Percentiles rank a stretch among this genome's conserved stretches.
Conservation (phyloP, 140 eudicot genomes). For the Ambrosia hybrid region DNA sequence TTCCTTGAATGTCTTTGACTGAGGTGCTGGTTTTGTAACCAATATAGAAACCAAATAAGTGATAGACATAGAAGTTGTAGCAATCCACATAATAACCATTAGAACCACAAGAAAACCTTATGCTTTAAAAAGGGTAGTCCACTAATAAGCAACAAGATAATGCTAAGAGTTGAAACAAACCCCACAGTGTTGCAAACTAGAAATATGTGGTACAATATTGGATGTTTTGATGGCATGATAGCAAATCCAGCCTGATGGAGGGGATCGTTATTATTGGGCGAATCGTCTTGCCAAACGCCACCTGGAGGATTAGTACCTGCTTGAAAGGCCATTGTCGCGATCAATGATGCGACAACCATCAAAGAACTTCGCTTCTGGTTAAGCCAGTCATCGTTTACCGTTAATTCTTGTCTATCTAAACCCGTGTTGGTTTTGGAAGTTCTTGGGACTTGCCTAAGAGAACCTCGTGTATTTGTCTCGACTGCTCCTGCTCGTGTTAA, state of each 20-base stretch:
- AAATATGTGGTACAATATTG: conserved; percentile 24
- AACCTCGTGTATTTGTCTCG: conserved; percentile 15
- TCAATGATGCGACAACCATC: conserved; percentile 46
- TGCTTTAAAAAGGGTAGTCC: conserved; percentile 8
- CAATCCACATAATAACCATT: conserved; percentile 57
- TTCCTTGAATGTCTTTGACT: not conserved
- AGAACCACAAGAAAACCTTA: conserved; percentile 37
- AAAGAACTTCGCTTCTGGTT: conserved; percentile 24
- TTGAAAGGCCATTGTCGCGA: conserved; percentile 49
- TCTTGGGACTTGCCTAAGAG: not conserved
- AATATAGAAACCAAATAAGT: conserved; percentile 39
- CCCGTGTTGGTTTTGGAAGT: not conserved
- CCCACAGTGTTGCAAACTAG: conserved; percentile 42
- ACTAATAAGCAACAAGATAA: conserved; percentile 39
- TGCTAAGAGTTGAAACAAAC: conserved; percentile 50
- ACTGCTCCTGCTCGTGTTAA: conserved; percentile 32
- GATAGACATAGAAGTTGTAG: conserved; percentile 41
- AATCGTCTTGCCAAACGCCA: conserved; percentile 35
- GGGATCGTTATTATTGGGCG: not conserved
- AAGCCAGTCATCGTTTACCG: conserved; percentile 25
- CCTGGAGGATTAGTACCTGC: conserved; percentile 41
- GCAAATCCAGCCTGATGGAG: conserved; percentile 44
- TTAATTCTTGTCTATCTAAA: not conserved
- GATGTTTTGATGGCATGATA: conserved; percentile 34
- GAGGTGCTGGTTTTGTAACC: conserved; percentile 32